Conservation (phyloP, 805 yeast genomes). For the Candida loeiensis region DNA sequence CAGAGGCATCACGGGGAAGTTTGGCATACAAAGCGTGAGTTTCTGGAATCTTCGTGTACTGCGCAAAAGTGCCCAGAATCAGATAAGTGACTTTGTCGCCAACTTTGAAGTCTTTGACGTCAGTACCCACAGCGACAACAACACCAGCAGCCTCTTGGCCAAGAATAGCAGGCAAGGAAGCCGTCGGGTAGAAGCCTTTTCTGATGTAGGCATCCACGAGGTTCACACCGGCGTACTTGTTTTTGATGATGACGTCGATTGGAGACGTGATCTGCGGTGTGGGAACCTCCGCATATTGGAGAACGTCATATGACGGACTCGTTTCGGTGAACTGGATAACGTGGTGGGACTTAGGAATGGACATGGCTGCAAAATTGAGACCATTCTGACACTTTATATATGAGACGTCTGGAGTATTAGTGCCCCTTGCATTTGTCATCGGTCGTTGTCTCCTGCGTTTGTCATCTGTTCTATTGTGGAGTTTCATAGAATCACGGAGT, state of each 20-base stretch:
- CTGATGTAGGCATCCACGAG: conserved; percentile 83
- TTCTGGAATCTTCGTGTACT: conserved; percentile 54
- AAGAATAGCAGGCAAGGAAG: conserved; percentile 53
- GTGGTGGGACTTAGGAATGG: conserved; percentile 54
- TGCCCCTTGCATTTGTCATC: too few relatives aligned
- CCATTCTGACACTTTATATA: too few relatives aligned
- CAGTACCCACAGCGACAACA: conserved; percentile 59
- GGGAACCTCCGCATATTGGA: conserved; percentile 53
- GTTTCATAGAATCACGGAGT: too few relatives aligned
- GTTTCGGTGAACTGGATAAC: conserved; percentile 51
- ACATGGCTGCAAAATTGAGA: background rate
- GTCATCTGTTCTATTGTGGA: too few relatives aligned
- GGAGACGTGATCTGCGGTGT: conserved; percentile 54
- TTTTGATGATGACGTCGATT: conserved; percentile 63
- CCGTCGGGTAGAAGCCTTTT: conserved; percentile 65
- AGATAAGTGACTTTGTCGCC: conserved; percentile 72
- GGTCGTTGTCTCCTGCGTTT: too few relatives aligned
- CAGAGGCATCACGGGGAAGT: conserved; percentile 46
- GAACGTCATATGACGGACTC: conserved; percentile 54
- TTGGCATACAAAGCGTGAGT: conserved; percentile 37
- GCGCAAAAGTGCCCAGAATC: conserved; percentile 58
- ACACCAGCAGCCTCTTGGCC: conserved; percentile 77
- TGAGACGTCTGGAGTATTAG: too few relatives aligned
- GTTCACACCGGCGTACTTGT: conserved; percentile 75
- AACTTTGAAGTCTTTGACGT: conserved; percentile 50